A percentile compares a stretch with the other conserved stretches of the same genome.
Conservation (phyloP, 169 alveolate genomes). For the Plasmodium falciparum region DNA sequence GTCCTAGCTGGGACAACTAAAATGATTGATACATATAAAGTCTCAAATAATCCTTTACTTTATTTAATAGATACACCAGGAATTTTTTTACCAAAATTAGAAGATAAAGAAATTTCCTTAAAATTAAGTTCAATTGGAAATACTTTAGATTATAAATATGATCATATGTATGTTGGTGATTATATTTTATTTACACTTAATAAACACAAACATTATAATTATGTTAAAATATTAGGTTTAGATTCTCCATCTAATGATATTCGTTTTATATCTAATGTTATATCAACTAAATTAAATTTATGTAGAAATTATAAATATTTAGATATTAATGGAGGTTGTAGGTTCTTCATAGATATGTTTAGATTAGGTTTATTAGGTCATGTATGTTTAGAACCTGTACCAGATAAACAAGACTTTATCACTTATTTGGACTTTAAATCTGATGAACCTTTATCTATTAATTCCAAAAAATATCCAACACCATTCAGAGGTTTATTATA, state of each 20-base stretch:
- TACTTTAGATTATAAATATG: slow-evolving; percentile 88
- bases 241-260: slow-evolving; percentile 87
- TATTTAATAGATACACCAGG: slow-evolving; percentile 73
- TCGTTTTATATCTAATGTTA: slow-evolving; percentile 56
- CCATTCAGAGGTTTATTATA: slow-evolving; percentile 60
- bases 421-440: slow-evolving; percentile 65
- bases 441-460: slow-evolving; percentile 27
- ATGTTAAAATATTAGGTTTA: slow-evolving; percentile 82
- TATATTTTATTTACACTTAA: slow-evolving; percentile 84
- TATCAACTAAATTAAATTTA: slow-evolving; percentile 57
- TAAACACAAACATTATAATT: slow-evolving; percentile 77
- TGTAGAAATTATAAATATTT: slow-evolving; percentile 66
- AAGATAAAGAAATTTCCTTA: slow-evolving; percentile 85
- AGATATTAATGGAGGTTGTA: slow-evolving; percentile 76
- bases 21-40: slow-evolving; percentile 47
- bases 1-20: slow-evolving; percentile 71
- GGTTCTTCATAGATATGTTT: slow-evolving; percentile 59
- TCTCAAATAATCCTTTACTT: slow-evolving; percentile 63
- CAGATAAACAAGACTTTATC: slow-evolving; percentile 21
- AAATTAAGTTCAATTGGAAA: slow-evolving; percentile 87
- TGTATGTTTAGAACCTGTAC: slow-evolving; percentile 40
- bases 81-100: slow-evolving; percentile 77
- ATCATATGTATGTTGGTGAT: slow-evolving; percentile 84
- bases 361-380: slow-evolving; percentile 65
- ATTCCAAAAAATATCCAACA: slow-evolving; percentile 3